phyloP scores from a whole-genome alignment of 202 grass and related monocot genomes.

The Dendrocalamus latiflorus region DNA sequence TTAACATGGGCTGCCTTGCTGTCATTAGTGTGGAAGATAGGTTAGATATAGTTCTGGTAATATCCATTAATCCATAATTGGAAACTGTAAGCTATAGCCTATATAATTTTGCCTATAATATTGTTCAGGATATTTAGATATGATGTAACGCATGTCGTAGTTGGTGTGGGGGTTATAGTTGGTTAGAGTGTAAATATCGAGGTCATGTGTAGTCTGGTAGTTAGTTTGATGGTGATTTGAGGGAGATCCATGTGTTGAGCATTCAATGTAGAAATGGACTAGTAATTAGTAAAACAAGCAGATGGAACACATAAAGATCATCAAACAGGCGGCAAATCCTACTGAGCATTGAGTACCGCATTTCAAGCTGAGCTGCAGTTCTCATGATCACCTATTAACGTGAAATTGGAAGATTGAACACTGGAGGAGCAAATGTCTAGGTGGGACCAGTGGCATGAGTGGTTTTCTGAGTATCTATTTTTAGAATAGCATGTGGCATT shows the following conservation, averaged over 20 bases:
- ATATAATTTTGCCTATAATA: too few relatives aligned
- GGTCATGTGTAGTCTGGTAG: background rate
- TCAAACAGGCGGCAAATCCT: background rate
- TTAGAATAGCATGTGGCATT: conserved; percentile 6
- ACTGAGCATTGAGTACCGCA: background rate
- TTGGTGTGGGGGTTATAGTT: background rate
- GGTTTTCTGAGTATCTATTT: conserved; percentile 18
- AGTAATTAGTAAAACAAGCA: background rate
- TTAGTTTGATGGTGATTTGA: conserved; percentile 9
- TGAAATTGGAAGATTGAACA: background rate
- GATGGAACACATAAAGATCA: background rate
- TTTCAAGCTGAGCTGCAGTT: conserved; percentile 8
- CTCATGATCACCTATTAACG: background rate
- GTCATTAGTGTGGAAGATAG: background rate
- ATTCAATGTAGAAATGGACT: conserved; percentile 18
- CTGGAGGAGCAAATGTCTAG: background rate
- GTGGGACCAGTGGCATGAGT: background rate
- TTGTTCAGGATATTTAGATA: background rate
- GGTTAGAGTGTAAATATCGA: background rate
- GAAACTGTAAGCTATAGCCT: background rate
- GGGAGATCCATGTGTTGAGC: background rate
- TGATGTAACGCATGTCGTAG: background rate
- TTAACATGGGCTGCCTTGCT: background rate
- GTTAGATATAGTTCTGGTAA: background rate
- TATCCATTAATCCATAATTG: conserved; percentile 10